phyloP scores from a whole-genome alignment of 768 basidiomycete genomes.

The Calocera cornea region DNA sequence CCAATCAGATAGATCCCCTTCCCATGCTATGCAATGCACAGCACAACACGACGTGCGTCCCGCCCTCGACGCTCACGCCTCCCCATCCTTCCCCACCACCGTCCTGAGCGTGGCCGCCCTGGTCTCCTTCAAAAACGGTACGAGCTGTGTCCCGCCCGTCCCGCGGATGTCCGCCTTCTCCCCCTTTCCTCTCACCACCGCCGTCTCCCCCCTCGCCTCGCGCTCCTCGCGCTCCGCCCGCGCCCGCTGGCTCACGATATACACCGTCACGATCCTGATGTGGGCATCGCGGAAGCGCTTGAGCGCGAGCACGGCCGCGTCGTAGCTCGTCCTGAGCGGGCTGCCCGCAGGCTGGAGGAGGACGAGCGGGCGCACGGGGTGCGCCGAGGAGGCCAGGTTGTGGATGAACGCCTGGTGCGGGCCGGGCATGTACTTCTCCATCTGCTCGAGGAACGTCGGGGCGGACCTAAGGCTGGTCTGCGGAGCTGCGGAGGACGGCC shows the following conservation, averaged over 20 bases:
- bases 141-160: conserved; percentile 80
- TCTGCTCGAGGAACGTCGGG: conserved; percentile 65
- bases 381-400: conserved; percentile 52
- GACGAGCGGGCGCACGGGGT: conserved; percentile 53
- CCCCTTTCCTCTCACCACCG: conserved; percentile 29
- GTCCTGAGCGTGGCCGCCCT: conserved; percentile 62
- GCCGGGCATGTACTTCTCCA: conserved; percentile 88
- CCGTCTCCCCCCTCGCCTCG: not conserved
- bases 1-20: too few species aligned
- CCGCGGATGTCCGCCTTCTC: conserved; percentile 51
- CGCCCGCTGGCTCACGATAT: conserved; percentile 74
- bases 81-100: not conserved
- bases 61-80: too few species aligned
- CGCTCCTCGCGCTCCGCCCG: conserved; percentile 14
- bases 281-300: conserved; percentile 77
- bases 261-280: conserved; percentile 77
- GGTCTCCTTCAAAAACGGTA: conserved; percentile 71
- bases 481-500: not conserved
- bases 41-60: too few species aligned
- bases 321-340: conserved; percentile 36
- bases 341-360: conserved; percentile 8
- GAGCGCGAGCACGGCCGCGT: conserved; percentile 60
- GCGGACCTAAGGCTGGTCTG: conserved; percentile 5
- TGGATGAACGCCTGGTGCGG: conserved; percentile 60
- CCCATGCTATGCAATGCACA: too few species aligned